These are phyloP conservation scores for Quercus mongolica DNA, from an alignment of 306 rosid genomes.

Conservation along the genomic window DNA sequence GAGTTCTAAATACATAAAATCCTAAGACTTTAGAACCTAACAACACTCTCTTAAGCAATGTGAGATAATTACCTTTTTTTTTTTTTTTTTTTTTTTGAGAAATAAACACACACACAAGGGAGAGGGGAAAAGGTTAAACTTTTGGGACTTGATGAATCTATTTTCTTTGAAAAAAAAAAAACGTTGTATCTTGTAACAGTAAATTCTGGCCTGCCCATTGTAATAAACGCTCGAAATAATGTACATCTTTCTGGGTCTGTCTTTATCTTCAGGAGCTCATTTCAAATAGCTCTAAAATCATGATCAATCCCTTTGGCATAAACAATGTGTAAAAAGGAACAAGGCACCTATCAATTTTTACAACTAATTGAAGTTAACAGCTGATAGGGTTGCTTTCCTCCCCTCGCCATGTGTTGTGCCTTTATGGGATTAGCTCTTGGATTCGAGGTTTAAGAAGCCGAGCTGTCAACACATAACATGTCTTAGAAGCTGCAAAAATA, in stretches of 20 bases:
- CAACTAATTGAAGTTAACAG: constrained; percentile 25
- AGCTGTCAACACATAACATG: too few relatives aligned
- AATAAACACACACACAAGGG: too few relatives aligned
- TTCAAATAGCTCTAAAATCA: constrained; percentile 17
- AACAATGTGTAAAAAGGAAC: constrained; percentile 25
- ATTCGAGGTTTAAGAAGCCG: too few relatives aligned
- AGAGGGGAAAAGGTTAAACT: neutral
- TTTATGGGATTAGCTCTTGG: too few relatives aligned
- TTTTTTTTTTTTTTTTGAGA: too few relatives aligned
- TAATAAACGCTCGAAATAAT: neutral
- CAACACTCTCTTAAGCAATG: too few relatives aligned
- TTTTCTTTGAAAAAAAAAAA: constrained; percentile 1
- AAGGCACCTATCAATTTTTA: neutral
- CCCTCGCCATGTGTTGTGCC: too few relatives aligned
- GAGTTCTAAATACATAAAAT: too few relatives aligned
- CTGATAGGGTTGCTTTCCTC: too few relatives aligned
- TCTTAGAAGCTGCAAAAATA: too few relatives aligned
- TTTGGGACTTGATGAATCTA: neutral
- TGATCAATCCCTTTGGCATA: constrained; percentile 10
- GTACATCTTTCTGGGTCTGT: neutral
- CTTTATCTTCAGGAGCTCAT: neutral
- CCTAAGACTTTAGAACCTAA: too few relatives aligned
- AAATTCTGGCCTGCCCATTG: neutral
- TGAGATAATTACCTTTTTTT: too few relatives aligned
- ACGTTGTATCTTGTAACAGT: neutral